Evolutionary conservation across 1,284 basidiomycete species (phyloP), one percentile per base, ranked within the genome.

Genomic region (Melampsora larici-populina): DNA sequence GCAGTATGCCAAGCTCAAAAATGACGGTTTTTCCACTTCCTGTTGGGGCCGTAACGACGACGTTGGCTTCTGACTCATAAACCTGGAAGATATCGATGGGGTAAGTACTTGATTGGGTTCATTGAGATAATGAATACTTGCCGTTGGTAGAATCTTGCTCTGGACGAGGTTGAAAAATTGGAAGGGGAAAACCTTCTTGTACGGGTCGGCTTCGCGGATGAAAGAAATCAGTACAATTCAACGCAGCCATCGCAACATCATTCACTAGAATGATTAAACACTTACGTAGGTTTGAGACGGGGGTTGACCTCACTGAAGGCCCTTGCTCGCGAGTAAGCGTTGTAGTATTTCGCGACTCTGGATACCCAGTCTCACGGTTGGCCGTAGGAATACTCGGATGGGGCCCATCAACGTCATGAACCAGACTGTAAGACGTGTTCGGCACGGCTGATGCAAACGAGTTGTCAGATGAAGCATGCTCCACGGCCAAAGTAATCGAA

Each of bases 151-250:
- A 81, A 92, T 93, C 43, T 86, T 87, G 11, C 92, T 93, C 81
- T 97, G 94, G 18, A 97, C 89, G 0, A 90, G 90, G 82, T 97
- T 97, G 86, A 97, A 96, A 0, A 90, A 88, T 0, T 90, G 89
- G 80, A 96, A 96, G 81, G 90, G 90, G 87, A 95, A 97, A 0
- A 94, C 85, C 0, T 87, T 85, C 9, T 91, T 88, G 83, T 91
- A 94, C 26, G 89, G 86, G 80, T 94, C 92, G 69, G 93, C 94
- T 95, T 26, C 4, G 15, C 13, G 9, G 31, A 24, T 24, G 29
- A 60, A 31, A 13, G 55, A 26, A 60, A 31, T 2, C 21, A 60
- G 18, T n/a, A 8, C 11, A 9, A 7, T 60, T 46, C 43, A 17
- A 26, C n/a, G 7, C 24, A 60, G 55, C 55, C 24, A 13, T 60